Percentiles rank a stretch among this genome's conserved stretches.
phyloP scores from a whole-genome alignment of 225 moss, liverwort and hornwort genomes.

The Asterella californica region DNA sequence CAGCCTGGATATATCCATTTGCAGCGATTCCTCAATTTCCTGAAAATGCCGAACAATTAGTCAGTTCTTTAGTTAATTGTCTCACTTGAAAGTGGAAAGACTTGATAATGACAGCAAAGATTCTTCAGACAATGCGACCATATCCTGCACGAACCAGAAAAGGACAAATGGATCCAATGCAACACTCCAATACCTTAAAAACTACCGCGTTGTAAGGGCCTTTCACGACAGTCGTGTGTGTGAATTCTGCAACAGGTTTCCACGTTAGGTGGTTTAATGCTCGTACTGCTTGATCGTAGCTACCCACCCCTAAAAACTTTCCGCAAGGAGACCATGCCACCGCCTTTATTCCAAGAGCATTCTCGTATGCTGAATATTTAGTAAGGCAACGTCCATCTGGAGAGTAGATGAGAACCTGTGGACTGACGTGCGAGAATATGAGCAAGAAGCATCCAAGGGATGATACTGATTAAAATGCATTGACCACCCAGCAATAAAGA shows the following conservation, averaged over 20 bases:
- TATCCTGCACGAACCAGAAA: not conserved
- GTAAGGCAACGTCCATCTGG: conserved; percentile 96
- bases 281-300: conserved; percentile 87
- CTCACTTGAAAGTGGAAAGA: not conserved
- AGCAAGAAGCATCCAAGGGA: conserved; percentile 1
- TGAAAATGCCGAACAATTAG: conserved; percentile 22
- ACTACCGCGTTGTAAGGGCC: conserved; percentile 74
- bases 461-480: not conserved
- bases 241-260: conserved; percentile 86
- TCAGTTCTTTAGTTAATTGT: not conserved
- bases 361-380: conserved; percentile 92
- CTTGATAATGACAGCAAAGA: not conserved
- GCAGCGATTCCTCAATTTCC: conserved; percentile 88
- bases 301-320: conserved; percentile 88
- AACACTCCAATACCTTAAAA: conserved; percentile 58
- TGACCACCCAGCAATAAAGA: not conserved
- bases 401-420: conserved; percentile 88
- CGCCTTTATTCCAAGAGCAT: conserved; percentile 91
- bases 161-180: not conserved
- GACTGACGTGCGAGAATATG: conserved; percentile 30
- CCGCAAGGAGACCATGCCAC: conserved; percentile 93
- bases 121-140: not conserved
- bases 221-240: conserved; percentile 68
- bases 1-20: conserved; percentile 64
- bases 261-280: conserved; percentile 86